Evolutionary conservation across 2,329 filamentous ascomycete genomes (phyloP), one percentile per base, ranked within the genome.

Genomic region (Rasamsonia emersonii): DNA sequence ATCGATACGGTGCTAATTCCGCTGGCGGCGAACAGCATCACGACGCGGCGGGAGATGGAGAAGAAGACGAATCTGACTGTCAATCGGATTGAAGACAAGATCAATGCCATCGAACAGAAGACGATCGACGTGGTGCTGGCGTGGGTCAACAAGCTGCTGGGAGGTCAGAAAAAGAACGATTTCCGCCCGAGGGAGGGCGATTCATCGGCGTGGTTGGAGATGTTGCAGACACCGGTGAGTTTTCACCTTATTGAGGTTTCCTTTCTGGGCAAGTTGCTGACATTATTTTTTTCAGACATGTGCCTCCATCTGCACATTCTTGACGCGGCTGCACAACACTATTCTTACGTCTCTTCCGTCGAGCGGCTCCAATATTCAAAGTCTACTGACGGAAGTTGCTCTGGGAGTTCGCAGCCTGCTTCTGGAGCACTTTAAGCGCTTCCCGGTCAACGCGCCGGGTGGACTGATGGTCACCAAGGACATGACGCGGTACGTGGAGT

Each of bases 381-480:
- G 80, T 29, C 84, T 96, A 53, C 77, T 82, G 33, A 80, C 79
- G 38, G 89, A 96, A 61, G 74, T 96, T 14, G 88, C 85, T 1
- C 65, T 88, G 9, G 80, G 81, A 7, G 70, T 94, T 20, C 79
- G 88, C 44, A 65, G 72, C 30, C 73, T 93, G 7, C 72, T 98
- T 4, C 78, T 98, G 41, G 84, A 91, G 40, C 91, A 98, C 61
- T 85, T 96, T 62, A 91, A 93, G 51, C 86, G 85, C 50, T 98
- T 93, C 64, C 77, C 81, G 39, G 86, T 98, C 44, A 94, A 86
- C 46, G 85, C 88, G 24, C 88, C 89, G 0, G 91, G 91, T 39
- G 91, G 86, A 2, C 74, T 98, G 28, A 91, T 95, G 75, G 85
- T 96, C 16, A 89, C 82, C 20, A 93, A 96, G 63, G 91, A 98